Conservation (phyloP, 225 moss, liverwort and hornwort species). For the Climacium dendroides region DNA sequence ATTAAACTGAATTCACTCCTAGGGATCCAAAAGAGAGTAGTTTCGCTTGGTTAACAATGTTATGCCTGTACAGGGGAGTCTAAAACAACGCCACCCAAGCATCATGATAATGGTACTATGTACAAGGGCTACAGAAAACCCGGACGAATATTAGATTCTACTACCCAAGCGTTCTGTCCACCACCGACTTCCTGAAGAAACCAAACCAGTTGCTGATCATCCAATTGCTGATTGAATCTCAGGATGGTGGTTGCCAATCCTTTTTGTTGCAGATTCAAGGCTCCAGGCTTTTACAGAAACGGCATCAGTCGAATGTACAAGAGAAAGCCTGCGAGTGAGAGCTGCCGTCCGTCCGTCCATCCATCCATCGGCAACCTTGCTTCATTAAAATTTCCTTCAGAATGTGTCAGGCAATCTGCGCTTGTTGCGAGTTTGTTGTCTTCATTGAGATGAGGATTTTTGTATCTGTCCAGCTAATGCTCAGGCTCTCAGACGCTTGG, state of each 20-base stretch:
- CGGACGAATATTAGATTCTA: background rate
- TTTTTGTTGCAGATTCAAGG: background rate
- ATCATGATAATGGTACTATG: slow-evolving; percentile 2
- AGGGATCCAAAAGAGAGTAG: accelerated
- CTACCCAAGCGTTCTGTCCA: slow-evolving; percentile 3
- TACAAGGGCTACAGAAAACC: slow-evolving; percentile 2
- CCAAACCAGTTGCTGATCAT: background rate
- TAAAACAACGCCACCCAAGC: background rate
- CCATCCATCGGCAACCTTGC: background rate
- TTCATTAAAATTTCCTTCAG: background rate
- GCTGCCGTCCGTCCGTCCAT: background rate
- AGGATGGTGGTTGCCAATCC: background rate
- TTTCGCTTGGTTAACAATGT: background rate
- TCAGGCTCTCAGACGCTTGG: slow-evolving; percentile 26
- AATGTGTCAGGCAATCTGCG: background rate
- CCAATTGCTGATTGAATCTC: background rate
- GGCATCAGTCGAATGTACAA: background rate
- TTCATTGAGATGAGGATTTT: background rate
- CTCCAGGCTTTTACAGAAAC: background rate
- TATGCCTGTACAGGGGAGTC: background rate
- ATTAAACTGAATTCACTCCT: background rate
- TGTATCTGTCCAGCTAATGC: background rate
- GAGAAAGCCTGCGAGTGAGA: background rate
- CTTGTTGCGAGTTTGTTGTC: background rate
- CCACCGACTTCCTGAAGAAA: no score